Evolutionary conservation across 2,329 filamentous ascomycete genomes (phyloP), one percentile per base, ranked within the genome.

Genomic region (Sphaerostilbella broomeana): DNA sequence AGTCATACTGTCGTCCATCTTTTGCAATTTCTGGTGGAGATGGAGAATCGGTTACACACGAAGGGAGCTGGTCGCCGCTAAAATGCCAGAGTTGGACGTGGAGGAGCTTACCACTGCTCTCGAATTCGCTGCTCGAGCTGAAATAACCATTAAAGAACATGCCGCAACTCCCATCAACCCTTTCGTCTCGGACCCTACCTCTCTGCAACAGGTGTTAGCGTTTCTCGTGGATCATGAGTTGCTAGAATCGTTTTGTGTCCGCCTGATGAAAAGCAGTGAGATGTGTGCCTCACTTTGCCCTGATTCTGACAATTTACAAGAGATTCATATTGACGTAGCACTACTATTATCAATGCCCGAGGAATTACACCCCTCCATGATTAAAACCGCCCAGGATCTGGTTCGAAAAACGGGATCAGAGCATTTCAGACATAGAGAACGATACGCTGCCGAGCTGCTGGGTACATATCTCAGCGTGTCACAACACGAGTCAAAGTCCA

Each of bases 21-120:
- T 64, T 6, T 68, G 66, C 49, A 75, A 75, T 35, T 54, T 62
- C n/a, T 65, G 69, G 52, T 75, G 69, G 67, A 55, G 70, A 2
- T 52, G 51, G 4, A 54, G 61, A 16, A 59, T 74, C 2, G 70
- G 69, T 1, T 74, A 75, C 40, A 38, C 46, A 3, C 46, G 50
- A 6, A 38, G 39, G 4, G 42, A 43, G 21, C 16, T 40, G 27
- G 22, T 43, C 1, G 13, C 36, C 2, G 27, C 15, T 34, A 34
- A 34, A 4, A 12, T 41, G 18, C 30, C 26, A 5, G n/a, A 24
- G 4, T 33, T 37, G 33, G 37, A 19, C 19, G 15, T 18, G 11
- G 42, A 44, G 7, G 44, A 50, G 12, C 46, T 52, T 17, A 29
- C 43, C 15, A 38, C 42, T 10, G 42, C 43, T 5, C 45, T 53